phyloP scores from a whole-genome alignment of 139 green algal genomes.

The Trebouxia sp. region DNA sequence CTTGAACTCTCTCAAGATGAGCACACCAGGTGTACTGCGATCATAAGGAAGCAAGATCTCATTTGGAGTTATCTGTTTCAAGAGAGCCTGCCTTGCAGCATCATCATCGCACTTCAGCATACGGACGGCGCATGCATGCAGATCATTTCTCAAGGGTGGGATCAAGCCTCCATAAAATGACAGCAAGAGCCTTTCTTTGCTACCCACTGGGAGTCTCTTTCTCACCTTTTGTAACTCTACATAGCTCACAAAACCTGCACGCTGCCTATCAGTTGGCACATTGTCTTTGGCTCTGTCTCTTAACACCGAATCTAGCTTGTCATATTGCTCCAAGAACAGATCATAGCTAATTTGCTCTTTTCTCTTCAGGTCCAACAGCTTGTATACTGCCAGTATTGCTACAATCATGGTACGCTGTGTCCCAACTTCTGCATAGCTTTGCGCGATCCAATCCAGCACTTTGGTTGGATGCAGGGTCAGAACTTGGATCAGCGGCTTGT shows the following conservation, averaged over 20 bases:
- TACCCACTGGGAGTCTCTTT: background rate
- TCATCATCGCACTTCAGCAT: background rate
- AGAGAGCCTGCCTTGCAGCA: background rate
- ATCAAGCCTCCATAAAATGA: slow-evolving; percentile 1
- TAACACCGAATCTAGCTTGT: slow-evolving; percentile 12
- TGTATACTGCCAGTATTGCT: slow-evolving; percentile 19
- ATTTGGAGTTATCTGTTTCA: slow-evolving; percentile 1
- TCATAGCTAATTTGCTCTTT: background rate
- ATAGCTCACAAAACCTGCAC: background rate
- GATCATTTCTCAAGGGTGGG: background rate
- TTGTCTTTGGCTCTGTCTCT: slow-evolving; percentile 18
- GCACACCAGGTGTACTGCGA: background rate
- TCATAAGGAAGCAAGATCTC: background rate
- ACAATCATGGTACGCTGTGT: slow-evolving; percentile 18
- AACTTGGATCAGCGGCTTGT: slow-evolving; percentile 23
- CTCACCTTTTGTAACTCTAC: background rate
- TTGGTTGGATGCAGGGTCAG: slow-evolving; percentile 21
- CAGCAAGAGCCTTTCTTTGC: background rate
- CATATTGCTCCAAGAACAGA: slow-evolving; percentile 15
- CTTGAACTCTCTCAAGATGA: background rate
- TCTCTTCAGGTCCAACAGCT: slow-evolving; percentile 16
- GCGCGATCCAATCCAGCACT: slow-evolving; percentile 17
- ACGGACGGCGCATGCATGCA: background rate
- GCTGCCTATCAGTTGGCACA: slow-evolving; percentile 2
- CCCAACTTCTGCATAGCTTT: slow-evolving; percentile 19